Conservation (phyloP, 176 grass and related monocot genomes). For the Hordeum marinum region DNA sequence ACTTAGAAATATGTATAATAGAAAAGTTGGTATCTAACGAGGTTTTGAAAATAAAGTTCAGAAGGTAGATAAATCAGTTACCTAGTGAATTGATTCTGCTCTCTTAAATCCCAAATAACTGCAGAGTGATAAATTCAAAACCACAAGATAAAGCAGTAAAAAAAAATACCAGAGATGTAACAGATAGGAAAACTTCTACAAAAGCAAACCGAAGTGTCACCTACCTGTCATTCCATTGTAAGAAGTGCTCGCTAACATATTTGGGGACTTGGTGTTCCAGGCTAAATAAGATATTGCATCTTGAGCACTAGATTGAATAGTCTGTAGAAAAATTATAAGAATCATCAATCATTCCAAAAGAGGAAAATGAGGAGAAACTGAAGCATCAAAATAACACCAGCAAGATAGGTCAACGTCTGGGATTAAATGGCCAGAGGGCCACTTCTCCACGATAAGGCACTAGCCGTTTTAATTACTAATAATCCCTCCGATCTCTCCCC, state of each 20-base stretch:
- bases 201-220: constrained; percentile 13
- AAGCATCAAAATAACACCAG: neutral
- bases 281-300: constrained; percentile 81
- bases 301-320: constrained; percentile 68
- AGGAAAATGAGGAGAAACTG: neutral
- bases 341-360: neutral
- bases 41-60: constrained; percentile 2
- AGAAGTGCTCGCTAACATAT: constrained; percentile 79
- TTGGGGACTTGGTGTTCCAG: constrained; percentile 92
- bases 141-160: constrained; percentile 19
- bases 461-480: too few relatives aligned
- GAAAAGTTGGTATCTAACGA: neutral
- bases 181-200: neutral
- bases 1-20: constrained; percentile 10
- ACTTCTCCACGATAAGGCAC: too few relatives aligned
- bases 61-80: constrained; percentile 29
- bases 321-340: constrained; percentile 36
- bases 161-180: neutral
- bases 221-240: constrained; percentile 92
- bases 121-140: constrained; percentile 21
- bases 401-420: neutral
- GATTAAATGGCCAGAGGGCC: too few relatives aligned
- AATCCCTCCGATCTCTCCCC: too few relatives aligned
- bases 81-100: constrained; percentile 78
- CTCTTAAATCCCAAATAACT: constrained; percentile 98